A percentile compares a stretch with the other conserved stretches of the same genome.
phyloP scores from a whole-genome alignment of 768 basidiomycete species.

The Naematelia encephala region DNA sequence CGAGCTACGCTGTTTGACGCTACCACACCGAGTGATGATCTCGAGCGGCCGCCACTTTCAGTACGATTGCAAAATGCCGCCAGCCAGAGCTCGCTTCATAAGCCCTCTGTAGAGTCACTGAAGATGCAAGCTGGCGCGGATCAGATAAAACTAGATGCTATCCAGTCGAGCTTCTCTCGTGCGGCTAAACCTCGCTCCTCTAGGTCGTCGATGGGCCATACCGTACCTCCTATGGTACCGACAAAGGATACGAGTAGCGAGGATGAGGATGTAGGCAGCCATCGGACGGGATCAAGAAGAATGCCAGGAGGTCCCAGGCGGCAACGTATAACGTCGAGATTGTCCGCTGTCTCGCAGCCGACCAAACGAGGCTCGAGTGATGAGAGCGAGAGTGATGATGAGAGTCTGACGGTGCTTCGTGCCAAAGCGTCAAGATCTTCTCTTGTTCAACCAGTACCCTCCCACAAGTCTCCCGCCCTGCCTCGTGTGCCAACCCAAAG shows the following conservation, averaged over 20 bases:
- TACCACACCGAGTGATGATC: neutral
- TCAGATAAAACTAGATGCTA: no score
- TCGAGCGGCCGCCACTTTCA: neutral
- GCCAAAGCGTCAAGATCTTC: conserved; percentile 17
- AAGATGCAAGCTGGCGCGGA: neutral
- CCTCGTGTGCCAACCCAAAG: neutral
- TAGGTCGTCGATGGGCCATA: neutral
- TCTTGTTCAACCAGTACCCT: conserved; percentile 5
- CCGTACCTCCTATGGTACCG: neutral
- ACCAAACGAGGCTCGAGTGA: neutral
- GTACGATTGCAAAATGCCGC: no score
- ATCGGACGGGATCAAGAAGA: neutral
- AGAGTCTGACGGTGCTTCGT: conserved; percentile 15
- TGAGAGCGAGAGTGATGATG: conserved; percentile 18
- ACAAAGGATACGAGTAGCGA: conserved; percentile 9
- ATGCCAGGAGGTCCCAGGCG: neutral
- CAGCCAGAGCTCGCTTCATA: neutral
- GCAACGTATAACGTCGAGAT: neutral
- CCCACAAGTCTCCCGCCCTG: no score
- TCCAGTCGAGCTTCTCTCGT: neutral
- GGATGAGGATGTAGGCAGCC: neutral
- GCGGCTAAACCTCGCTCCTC: neutral
- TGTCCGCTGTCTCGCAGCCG: neutral
- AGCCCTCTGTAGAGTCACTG: neutral
- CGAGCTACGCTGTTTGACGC: neutral